These are phyloP conservation scores for Colletotrichum euphorbiae DNA, from an alignment of 2,329 filamentous ascomycete genomes.

Conservation along the genomic window DNA sequence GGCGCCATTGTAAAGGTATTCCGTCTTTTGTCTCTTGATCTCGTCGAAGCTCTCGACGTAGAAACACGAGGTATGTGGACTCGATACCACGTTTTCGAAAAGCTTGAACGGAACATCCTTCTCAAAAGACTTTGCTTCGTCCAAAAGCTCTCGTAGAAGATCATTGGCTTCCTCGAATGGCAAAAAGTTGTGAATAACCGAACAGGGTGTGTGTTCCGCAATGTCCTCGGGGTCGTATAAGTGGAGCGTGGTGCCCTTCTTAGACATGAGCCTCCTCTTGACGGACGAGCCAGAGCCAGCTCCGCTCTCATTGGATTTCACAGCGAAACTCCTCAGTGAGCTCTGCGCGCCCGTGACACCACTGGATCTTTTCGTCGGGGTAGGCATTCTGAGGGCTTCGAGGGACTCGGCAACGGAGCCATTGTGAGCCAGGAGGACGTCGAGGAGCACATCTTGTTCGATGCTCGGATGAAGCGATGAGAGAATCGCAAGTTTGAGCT, in stretches of 20 bases:
- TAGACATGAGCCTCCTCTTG: conserved; percentile 70
- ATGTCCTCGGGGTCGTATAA: conserved; percentile 86
- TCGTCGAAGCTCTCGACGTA: conserved; percentile 83
- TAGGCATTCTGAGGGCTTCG: conserved; percentile 59
- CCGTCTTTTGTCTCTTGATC: conserved; percentile 74
- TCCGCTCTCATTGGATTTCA: conserved; percentile 27
- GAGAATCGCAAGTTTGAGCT: conserved; percentile 87
- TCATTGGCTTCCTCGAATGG: conserved; percentile 76
- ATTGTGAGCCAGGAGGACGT: conserved; percentile 80
- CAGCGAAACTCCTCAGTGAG: conserved; percentile 68
- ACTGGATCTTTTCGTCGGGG: conserved; percentile 49
- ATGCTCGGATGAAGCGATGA: conserved; percentile 78
- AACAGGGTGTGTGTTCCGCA: conserved; percentile 86
- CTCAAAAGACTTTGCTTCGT: conserved; percentile 78
- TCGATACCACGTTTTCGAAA: conserved; percentile 88
- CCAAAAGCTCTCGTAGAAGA: conserved; percentile 79
- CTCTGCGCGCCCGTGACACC: conserved; percentile 67
- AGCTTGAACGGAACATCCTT: conserved; percentile 79
- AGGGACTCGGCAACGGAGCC: conserved; percentile 79
- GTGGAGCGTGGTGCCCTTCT: conserved; percentile 85
- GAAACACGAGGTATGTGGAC: conserved; percentile 85
- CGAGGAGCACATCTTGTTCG: conserved; percentile 76
- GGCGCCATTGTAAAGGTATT: conserved; percentile 89
- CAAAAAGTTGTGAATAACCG: conserved; percentile 92
- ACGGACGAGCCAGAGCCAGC: conserved; percentile 33